These are phyloP conservation scores for Trichothecium sympodiale DNA, from an alignment of 2,329 filamentous ascomycete species.

Conservation along the genomic window DNA sequence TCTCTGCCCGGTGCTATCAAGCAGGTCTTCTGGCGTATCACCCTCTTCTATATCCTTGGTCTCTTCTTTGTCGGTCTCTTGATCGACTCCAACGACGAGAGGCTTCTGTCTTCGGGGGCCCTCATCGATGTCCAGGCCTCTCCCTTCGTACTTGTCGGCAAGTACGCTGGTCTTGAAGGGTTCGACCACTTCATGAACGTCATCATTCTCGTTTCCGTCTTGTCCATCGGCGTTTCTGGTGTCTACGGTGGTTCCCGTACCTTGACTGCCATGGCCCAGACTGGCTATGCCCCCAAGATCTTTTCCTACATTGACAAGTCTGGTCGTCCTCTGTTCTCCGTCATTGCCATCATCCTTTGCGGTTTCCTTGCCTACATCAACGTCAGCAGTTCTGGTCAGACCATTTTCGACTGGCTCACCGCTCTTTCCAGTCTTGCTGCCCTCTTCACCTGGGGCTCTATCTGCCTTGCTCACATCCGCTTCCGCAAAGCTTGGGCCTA, in stretches of 20 bases:
- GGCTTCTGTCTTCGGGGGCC: slow-evolving; percentile 22
- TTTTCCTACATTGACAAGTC: slow-evolving; percentile 39
- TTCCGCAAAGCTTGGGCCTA: slow-evolving; percentile 48
- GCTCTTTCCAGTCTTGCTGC: slow-evolving; percentile 49
- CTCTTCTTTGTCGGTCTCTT: slow-evolving; percentile 33
- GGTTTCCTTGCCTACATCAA: slow-evolving; percentile 34
- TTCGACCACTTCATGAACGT: slow-evolving; percentile 39
- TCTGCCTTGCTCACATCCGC: slow-evolving; percentile 53
- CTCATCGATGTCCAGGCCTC: slow-evolving; percentile 25
- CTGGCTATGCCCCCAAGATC: slow-evolving; percentile 37
- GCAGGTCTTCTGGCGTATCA: slow-evolving; percentile 47
- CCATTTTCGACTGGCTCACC: slow-evolving; percentile 51
- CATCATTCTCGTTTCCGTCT: slow-evolving; percentile 37
- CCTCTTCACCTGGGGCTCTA: slow-evolving; percentile 54
- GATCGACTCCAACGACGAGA: slow-evolving; percentile 24
- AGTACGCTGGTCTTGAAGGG: slow-evolving; percentile 31
- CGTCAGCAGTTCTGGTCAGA: slow-evolving; percentile 27
- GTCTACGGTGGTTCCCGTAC: slow-evolving; percentile 42
- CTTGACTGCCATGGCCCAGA: slow-evolving; percentile 38
- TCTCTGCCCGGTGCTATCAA: slow-evolving; percentile 66
- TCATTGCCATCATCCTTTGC: slow-evolving; percentile 28
- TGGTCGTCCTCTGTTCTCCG: slow-evolving; percentile 35
- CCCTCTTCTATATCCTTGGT: slow-evolving; percentile 32
- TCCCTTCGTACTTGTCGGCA: slow-evolving; percentile 36
- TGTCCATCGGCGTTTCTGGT: slow-evolving; percentile 39